These are phyloP conservation scores for Cadophora luteo-olivacea DNA, from an alignment of 2,329 filamentous ascomycete species.

Conservation along the genomic window DNA sequence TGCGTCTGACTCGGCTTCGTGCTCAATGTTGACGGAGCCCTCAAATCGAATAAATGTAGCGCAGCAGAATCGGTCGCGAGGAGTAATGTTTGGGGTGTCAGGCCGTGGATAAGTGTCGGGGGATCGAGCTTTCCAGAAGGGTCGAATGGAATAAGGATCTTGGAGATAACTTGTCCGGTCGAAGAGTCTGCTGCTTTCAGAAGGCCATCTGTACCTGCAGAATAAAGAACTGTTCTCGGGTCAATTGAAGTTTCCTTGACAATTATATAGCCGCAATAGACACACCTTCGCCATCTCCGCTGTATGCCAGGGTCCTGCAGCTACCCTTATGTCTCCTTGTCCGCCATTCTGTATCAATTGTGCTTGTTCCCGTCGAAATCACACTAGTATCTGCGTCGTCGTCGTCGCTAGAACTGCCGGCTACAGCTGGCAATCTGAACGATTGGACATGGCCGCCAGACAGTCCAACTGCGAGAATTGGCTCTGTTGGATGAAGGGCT, in stretches of 20 bases:
- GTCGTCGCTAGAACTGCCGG: conserved; percentile 56
- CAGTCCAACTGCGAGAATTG: conserved; percentile 85
- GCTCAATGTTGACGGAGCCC: conserved; percentile 61
- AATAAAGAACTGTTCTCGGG: conserved; percentile 57
- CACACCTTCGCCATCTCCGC: conserved; percentile 74
- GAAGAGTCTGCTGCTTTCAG: conserved; percentile 63
- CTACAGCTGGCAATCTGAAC: conserved; percentile 70
- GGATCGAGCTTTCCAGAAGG: conserved; percentile 60
- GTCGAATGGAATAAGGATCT: conserved; percentile 73
- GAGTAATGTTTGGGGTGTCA: conserved; percentile 87
- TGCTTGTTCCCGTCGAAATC: conserved; percentile 68
- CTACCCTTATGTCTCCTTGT: conserved; percentile 93
- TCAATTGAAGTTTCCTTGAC: conserved; percentile 18
- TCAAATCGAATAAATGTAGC: conserved; percentile 86
- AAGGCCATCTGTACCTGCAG: conserved; percentile 65
- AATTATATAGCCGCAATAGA: conserved; percentile 47
- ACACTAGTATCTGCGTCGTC: conserved; percentile 56
- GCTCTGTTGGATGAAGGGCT: conserved; percentile 82
- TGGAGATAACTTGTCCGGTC: conserved; percentile 76
- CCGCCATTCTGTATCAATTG: conserved; percentile 84
- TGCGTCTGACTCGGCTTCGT: conserved; percentile 79
- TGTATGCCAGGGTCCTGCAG: conserved; percentile 82
- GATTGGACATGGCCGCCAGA: conserved; percentile 86
- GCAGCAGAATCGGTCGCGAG: conserved; percentile 90
- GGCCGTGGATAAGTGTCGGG: conserved; percentile 81